These are phyloP conservation scores for Cercospora canescens DNA, from an alignment of 2,329 filamentous ascomycete genomes.

Conservation along the genomic window DNA sequence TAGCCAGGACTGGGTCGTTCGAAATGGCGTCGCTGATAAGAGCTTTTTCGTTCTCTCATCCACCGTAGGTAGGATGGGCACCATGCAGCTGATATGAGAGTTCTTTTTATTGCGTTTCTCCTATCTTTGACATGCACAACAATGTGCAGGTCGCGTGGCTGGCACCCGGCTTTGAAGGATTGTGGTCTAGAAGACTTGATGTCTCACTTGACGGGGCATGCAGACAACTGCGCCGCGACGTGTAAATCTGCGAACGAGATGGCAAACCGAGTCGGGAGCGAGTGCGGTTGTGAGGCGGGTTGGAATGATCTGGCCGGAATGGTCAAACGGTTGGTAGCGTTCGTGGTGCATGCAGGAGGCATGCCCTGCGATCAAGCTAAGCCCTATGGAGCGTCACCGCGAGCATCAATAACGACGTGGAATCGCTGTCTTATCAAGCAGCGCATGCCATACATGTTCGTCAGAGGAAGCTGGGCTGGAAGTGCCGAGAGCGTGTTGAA, in stretches of 20 bases:
- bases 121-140: not conserved
- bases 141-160: not conserved
- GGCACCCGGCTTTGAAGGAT: not conserved
- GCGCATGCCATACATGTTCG: not conserved
- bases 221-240: not conserved
- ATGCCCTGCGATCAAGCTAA: not conserved
- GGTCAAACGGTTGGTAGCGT: not conserved
- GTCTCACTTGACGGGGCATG: not conserved
- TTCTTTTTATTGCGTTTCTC: not conserved
- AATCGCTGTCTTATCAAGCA: not conserved
- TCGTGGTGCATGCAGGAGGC: not conserved
- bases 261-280: not conserved
- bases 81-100: not conserved
- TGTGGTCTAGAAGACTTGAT: not conserved
- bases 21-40: not conserved
- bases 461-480: no score
- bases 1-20: not conserved
- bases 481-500: no score
- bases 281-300: not conserved
- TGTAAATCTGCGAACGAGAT: not conserved
- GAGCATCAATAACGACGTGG: not conserved
- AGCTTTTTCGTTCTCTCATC: not conserved
- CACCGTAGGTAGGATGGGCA: not conserved
- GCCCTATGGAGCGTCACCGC: not conserved
- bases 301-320: not conserved